These are phyloP conservation scores for Fusarium caatingaense DNA, from an alignment of 2,329 filamentous ascomycete species.

Conservation along the genomic window DNA sequence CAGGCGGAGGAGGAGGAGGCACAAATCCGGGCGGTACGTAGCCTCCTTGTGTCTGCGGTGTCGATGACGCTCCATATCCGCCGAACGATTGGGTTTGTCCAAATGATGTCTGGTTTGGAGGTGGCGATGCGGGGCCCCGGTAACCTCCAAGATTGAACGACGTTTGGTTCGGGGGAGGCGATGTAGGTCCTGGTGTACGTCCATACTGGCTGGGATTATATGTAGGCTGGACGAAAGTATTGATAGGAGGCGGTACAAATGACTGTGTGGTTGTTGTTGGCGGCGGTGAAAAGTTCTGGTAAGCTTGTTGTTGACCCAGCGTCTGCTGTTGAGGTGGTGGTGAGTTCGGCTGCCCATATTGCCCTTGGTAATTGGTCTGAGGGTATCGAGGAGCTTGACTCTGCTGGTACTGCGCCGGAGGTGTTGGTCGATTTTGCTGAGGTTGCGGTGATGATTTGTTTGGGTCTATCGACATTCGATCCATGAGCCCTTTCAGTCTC, in stretches of 20 bases:
- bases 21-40: conserved; percentile 69
- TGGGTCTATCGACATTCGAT: conserved; percentile 90
- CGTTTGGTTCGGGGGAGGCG: conserved; percentile 72
- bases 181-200: conserved; percentile 67
- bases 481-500: conserved; percentile 89
- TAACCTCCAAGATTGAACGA: conserved; percentile 57
- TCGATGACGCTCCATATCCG: conserved; percentile 55
- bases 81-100: conserved; percentile 54
- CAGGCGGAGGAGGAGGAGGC: conserved; percentile 72
- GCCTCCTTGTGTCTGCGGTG: conserved; percentile 55
- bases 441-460: conserved; percentile 57
- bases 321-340: conserved; percentile 59
- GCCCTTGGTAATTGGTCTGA: conserved; percentile 64
- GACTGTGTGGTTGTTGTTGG: conserved; percentile 39
- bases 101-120: conserved; percentile 68
- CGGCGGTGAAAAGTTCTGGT: conserved; percentile 53
- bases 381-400: conserved; percentile 62
- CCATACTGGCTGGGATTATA: conserved; percentile 71
- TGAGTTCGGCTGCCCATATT: conserved; percentile 66
- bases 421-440: conserved; percentile 46
- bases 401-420: conserved; percentile 32
- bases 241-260: conserved; percentile 53
- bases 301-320: conserved; percentile 56
- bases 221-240: conserved; percentile 61
- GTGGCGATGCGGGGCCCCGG: conserved; percentile 62